Conservation (phyloP, 2,329 filamentous ascomycete species). For the Meredithiella fracta region DNA sequence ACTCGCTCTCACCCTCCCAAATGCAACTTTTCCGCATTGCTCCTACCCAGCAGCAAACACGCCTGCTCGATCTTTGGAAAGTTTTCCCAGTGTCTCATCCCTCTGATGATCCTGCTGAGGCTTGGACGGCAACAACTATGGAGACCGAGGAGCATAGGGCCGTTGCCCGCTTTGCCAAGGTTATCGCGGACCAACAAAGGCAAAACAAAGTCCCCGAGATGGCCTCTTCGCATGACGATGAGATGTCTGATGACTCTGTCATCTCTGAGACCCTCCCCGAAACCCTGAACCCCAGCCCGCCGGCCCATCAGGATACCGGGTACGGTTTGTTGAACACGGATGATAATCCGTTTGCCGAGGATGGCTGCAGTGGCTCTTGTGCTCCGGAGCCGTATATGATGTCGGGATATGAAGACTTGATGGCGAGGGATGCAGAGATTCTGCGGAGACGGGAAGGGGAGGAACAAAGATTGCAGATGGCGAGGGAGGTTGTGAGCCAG, state of each 20-base stretch:
- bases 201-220: constrained; percentile 15
- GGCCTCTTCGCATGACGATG: constrained; percentile 9
- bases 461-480: neutral
- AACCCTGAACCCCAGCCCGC: neutral
- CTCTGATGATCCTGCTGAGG: constrained; percentile 35
- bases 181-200: constrained; percentile 25
- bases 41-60: constrained; percentile 51
- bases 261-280: neutral
- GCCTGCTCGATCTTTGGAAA: constrained; percentile 71
- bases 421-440: constrained; percentile 43
- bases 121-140: constrained; percentile 36
- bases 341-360: constrained; percentile 17
- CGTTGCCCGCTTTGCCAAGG: constrained; percentile 38
- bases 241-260: constrained; percentile 11
- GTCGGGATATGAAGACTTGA: constrained; percentile 59
- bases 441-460: constrained; percentile 9
- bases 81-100: constrained; percentile 54
- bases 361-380: constrained; percentile 21
- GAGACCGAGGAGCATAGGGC: constrained; percentile 45
- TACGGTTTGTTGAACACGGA: constrained; percentile 10
- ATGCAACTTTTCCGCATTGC: constrained; percentile 64
- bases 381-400: constrained; percentile 70
- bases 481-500: constrained; percentile 19
- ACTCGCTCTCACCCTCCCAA: constrained; percentile 55
- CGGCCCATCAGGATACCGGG: neutral